These are phyloP conservation scores for Clarireedia hainanense DNA, from an alignment of 2,329 filamentous ascomycete genomes.

Conservation along the genomic window DNA sequence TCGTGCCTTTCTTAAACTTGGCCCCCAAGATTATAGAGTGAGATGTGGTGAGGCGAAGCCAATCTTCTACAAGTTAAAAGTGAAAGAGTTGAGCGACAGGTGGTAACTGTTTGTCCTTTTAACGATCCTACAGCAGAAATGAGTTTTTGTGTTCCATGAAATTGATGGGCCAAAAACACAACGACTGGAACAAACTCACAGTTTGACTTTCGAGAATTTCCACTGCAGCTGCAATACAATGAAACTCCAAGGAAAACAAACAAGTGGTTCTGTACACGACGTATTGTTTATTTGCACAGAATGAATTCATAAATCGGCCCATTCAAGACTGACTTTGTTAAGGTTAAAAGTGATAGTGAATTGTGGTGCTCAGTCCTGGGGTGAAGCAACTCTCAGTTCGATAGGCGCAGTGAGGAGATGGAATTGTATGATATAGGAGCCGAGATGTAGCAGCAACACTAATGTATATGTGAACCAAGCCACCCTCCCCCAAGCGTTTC, in stretches of 20 bases:
- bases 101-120: conserved; percentile 7
- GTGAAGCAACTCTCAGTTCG: not conserved
- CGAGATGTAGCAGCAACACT: not conserved
- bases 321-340: not conserved
- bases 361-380: not conserved
- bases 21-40: conserved; percentile 5
- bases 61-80: conserved; percentile 8
- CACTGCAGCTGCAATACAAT: not conserved
- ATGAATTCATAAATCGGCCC: not conserved
- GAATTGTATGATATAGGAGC: not conserved
- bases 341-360: not conserved
- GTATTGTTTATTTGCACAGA: not conserved
- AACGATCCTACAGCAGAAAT: conserved; percentile 2
- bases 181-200: conserved; percentile 5
- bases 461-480: not conserved
- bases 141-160: conserved; percentile 3
- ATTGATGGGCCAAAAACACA: not conserved
- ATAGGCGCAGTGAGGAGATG: not conserved
- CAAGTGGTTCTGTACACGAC: not conserved
- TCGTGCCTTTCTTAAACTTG: not conserved
- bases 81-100: not conserved
- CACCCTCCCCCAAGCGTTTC: not conserved
- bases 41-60: conserved; percentile 14
- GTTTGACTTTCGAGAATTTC: conserved; percentile 1
- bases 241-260: not conserved